Evolutionary conservation across 2,329 filamentous ascomycete genomes (phyloP), one percentile per base, ranked within the genome.

Genomic region (Fusarium torreyae): DNA sequence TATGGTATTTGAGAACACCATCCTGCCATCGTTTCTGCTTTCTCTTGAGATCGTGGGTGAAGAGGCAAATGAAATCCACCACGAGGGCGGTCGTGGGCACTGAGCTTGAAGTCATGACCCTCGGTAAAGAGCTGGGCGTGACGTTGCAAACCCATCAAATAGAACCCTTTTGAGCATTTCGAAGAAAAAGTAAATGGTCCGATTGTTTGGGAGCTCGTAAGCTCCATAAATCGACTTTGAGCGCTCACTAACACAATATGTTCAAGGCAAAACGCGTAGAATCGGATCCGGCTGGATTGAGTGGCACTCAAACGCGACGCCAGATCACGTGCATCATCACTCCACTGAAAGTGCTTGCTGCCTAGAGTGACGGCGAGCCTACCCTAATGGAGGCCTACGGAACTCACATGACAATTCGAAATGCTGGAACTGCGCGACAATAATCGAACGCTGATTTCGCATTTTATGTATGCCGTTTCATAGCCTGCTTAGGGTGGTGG

Each of bases 11-110:
- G 65, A 98, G 87, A 52, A 89, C 89, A 36, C 95, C 94, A 90
- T 98, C 94, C 75, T 97, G 93, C 94, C 94, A 98, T 64, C 93
- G 86, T 78, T 98, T 98, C 72, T 93, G 90, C 81, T 98, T 98
- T 57, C 93, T 89, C 52, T 90, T 89, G 42, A 97, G 79, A 76
- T 98, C 94, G 76, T 93, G 89, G 3, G 94, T 97, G 80, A 93
- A 98, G 6, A 98, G 89, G 78, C 94, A 98, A 66, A 88, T 86
- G 78, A 91, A 97, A 75, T 97, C 94, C 75, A 92, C 84, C 39
- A 98, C 94, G 0, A 88, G 85, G 3, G 94, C 93, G 20, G 90
- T 91, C 5, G 74, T 72, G 17, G 74, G 67, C 7, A 36, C 18
- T 4, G 57, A 26, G 28, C 34, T 42, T 31, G 58, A 57, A 59